Conservation (phyloP, 2,329 filamentous ascomycete species). For the Albifimbria verrucaria region DNA sequence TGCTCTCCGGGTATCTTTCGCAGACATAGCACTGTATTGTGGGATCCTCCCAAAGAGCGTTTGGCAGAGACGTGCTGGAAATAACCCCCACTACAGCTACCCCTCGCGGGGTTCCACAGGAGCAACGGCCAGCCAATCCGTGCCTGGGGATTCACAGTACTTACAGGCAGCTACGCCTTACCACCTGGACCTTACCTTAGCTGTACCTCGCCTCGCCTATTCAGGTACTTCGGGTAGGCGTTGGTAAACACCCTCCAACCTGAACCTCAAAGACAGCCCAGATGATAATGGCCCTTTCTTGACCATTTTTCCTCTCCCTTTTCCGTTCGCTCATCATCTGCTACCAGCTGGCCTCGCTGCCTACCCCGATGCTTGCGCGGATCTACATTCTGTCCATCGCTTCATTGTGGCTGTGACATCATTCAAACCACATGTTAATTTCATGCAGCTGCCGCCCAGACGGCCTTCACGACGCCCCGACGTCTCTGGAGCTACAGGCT, state of each 20-base stretch:
- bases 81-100: conserved; percentile 9
- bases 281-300: background rate
- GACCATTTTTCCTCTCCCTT: background rate
- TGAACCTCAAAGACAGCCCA: background rate
- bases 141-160: conserved; percentile 18
- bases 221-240: no score
- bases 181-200: background rate
- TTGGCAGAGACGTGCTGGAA: no score
- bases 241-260: background rate
- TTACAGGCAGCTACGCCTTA: background rate
- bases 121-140: conserved; percentile 33
- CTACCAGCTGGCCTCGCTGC: background rate
- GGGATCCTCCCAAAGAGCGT: no score
- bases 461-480: conserved; percentile 51
- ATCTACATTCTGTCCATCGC: background rate
- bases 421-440: conserved; percentile 54
- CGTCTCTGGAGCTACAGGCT: conserved; percentile 44
- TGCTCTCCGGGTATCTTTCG: no score
- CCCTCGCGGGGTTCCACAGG: conserved; percentile 29
- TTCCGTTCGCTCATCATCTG: background rate
- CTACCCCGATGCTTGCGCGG: background rate
- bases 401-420: background rate
- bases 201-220: background rate
- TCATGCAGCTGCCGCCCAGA: conserved; percentile 49
- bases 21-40: no score